Evolutionary conservation across 164 flowering plant species (phyloP), one percentile per base, ranked within the genome.

Genomic region (Vitis rupestris): DNA sequence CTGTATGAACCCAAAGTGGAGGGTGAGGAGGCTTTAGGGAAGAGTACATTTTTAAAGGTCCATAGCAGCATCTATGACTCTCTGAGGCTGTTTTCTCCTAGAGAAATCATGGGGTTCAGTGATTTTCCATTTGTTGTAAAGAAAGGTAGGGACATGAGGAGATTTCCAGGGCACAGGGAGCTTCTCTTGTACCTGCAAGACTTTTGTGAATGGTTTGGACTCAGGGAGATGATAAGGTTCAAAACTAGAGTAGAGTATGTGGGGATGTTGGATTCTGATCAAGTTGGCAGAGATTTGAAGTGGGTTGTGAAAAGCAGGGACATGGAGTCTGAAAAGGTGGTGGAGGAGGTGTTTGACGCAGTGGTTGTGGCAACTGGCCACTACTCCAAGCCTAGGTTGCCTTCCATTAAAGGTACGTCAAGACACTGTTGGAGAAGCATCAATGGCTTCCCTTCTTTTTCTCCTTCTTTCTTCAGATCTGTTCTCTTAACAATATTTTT

Each of bases 301-400:
- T 94, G 96, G 97, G 74, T 90, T 71, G 96, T 94, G 9, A 89
- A 77, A 70, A 82, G 86, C 61, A 75, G 29, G 72, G 83, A 74
- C 13, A 72, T 62, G 58, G 73, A 76, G 50, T 15, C 57, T 47
- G 82, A 80, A 56, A 72, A 75, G 66, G 77, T 73, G 59, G 78
- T 66, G 59, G 93, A 91, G 71, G 94, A 94, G 76, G 85, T 88
- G 2, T 94, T 85, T 80, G 98, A 92, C 72, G 98, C 98, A 15
- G 94, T 94, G 59, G 90, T 94, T 75, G 97, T 92, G 17, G 97
- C 97, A 63, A 84, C 87, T 12, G 98, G 98, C 7, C 97, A 94
- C 73, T 94, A 90, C 68, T 87, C 98, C 49, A 82, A 88, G 11
- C 97, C 98, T 58, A 80, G 88, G 69, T 71, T 94, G 84, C 97